These are phyloP conservation scores for Posidonia oceanica DNA, from an alignment of 116 monocot genomes.

Conservation along the genomic window DNA sequence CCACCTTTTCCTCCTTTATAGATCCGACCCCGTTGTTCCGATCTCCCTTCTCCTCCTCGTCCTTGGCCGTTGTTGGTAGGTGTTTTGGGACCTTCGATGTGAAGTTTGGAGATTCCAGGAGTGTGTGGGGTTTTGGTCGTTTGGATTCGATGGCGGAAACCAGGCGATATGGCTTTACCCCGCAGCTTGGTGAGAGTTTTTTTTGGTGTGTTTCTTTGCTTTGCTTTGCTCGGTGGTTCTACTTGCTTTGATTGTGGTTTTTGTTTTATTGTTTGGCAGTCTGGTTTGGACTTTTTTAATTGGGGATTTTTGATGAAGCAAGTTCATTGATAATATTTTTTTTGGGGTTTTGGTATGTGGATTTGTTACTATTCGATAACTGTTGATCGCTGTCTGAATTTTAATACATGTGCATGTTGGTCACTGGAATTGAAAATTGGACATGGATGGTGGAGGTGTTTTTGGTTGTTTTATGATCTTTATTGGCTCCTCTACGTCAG, in stretches of 20 bases:
- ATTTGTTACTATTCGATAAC: too few relatives aligned
- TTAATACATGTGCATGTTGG: too few relatives aligned
- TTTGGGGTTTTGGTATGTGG: neutral
- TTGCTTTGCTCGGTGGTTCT: neutral
- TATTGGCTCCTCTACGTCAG: too few relatives aligned
- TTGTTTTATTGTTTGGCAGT: too few relatives aligned
- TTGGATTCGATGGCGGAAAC: conserved; percentile 28
- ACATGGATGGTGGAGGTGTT: too few relatives aligned
- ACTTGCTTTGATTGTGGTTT: neutral
- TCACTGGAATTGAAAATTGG: too few relatives aligned
- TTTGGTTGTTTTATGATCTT: too few relatives aligned
- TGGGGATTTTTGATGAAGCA: too few relatives aligned
- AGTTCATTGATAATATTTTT: neutral
- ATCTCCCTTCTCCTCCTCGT: neutral
- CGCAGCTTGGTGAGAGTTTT: conserved; percentile 28
- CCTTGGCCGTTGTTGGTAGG: neutral
- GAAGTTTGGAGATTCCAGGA: neutral
- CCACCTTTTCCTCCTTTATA: neutral
- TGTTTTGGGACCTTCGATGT: neutral
- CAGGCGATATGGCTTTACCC: conserved; percentile 30
- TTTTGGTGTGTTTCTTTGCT: neutral
- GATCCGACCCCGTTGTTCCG: neutral
- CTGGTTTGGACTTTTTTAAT: too few relatives aligned
- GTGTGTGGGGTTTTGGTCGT: neutral
- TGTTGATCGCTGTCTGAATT: too few relatives aligned